Evolutionary conservation across 2,329 filamentous ascomycete genomes (phyloP).

Genomic region (Ophiostoma populinum): DNA sequence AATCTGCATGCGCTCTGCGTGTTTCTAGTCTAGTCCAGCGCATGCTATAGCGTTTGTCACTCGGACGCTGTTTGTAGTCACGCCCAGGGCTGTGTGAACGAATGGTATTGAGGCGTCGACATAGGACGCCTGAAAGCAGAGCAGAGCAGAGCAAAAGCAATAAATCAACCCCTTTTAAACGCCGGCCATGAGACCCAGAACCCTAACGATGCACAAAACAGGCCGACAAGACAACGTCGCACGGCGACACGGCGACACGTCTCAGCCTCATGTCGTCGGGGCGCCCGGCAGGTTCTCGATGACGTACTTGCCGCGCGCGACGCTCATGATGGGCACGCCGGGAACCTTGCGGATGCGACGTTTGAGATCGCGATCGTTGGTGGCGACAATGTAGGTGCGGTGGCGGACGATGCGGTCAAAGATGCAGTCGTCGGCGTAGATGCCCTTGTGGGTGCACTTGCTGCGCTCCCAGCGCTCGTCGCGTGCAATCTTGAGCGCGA

Average conservation of each 20-base stretch:
- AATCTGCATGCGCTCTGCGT: no score
- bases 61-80: no score
- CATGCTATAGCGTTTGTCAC: no score
- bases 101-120: no score
- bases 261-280: constrained; percentile 23
- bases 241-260: neutral
- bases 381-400: constrained; percentile 19
- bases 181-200: no score
- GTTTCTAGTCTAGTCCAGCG: no score
- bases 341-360: constrained; percentile 64
- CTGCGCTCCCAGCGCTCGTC: constrained; percentile 80
- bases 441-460: constrained; percentile 76
- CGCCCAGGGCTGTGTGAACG: no score
- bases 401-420: constrained; percentile 58
- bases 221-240: neutral
- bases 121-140: no score
- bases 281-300: constrained; percentile 84
- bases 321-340: constrained; percentile 58
- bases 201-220: neutral
- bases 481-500: constrained; percentile 70
- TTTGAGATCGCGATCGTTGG: constrained; percentile 65
- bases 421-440: constrained; percentile 72
- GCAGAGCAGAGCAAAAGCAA: no score
- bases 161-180: no score
- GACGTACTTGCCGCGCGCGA: constrained; percentile 78